Base-by-base conservation (phyloP, 2,329 filamentous ascomycete species). In the Ceratocystis alfenasii region DNA sequence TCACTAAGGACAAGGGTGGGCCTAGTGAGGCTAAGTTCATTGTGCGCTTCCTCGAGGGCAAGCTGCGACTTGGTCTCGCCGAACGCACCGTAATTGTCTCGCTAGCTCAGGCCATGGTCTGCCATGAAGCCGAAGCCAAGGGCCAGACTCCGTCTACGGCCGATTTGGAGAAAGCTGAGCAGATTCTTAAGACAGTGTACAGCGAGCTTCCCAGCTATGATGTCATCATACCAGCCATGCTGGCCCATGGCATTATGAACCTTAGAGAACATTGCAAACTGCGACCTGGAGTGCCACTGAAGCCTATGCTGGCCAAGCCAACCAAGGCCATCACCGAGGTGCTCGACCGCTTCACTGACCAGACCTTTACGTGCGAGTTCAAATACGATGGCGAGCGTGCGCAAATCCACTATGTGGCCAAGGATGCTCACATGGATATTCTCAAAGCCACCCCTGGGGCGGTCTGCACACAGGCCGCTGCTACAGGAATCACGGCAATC, bases 261-360 rank as follows among this genome's bases (percentile, higher is more conserved):
- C 78, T 99, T 12, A 83, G 84, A 64, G 87, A 95, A 8, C 84
- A 87, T 66, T 96, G 94, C 81, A 95, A 95, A 74, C 82, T 99
- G 57, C 89, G 90, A 70, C 93, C 94, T 0, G 94, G 94, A 69
- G 89, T 99, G 17, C 94, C 94, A 0, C 80, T 99, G 67, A 99
- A 99, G 76, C 94, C 94, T 71, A 99, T 99, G 94, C 81, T 99
- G 78, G 94, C 94, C 22, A 97, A 97, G 72, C 94, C 94, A 2
- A 99, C 94, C 8, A 99, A 99, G 75, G 92, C 94, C 4, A 96
- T 99, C 71, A 96, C 92, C 0, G 94, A 99, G 76, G 94, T 99
- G 0, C 81, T 99, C 10, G 93, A 99, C 75, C 89, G 94, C 4
- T 99, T 99, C 70, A 94, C 97, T 74, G 86, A 89, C 69, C 94